Evolutionary conservation across 192 early-diverging fungal species (phyloP).

Genomic region (Thoreauomyces humboldtii): DNA sequence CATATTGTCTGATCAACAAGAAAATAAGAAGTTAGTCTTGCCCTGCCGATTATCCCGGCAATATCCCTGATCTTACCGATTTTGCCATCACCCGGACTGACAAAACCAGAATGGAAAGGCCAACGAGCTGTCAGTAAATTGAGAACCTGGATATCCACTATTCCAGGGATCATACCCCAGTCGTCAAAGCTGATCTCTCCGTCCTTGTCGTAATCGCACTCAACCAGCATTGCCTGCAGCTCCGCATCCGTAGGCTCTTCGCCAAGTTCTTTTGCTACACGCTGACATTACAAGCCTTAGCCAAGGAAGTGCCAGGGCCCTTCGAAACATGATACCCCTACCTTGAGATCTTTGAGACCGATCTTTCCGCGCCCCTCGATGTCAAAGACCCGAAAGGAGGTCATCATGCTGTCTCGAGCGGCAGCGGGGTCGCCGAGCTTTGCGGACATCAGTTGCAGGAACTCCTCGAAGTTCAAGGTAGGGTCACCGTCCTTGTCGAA

Average conservation of each 20-base stretch:
- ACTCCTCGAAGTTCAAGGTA: slow-evolving; percentile 56
- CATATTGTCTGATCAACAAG: too few species aligned
- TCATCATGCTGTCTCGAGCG: slow-evolving; percentile 57
- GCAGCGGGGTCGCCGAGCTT: slow-evolving; percentile 22
- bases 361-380: slow-evolving; percentile 56
- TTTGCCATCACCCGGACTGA: slow-evolving; percentile 59
- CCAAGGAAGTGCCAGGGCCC: background rate
- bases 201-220: slow-evolving; percentile 61
- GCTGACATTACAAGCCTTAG: slow-evolving; percentile 14
- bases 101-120: too few species aligned
- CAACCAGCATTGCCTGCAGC: slow-evolving; percentile 64
- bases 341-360: slow-evolving; percentile 44
- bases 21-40: too few species aligned
- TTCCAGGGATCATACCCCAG: too few species aligned
- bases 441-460: slow-evolving; percentile 44
- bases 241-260: slow-evolving; percentile 67
- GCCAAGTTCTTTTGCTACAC: slow-evolving; percentile 60
- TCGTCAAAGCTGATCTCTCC: slow-evolving; percentile 65
- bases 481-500: slow-evolving; percentile 33
- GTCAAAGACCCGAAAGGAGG: slow-evolving; percentile 68
- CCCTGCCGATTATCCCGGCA: too few species aligned
- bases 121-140: too few species aligned
- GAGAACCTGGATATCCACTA: too few species aligned
- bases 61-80: slow-evolving; percentile 38
- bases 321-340: background rate